phyloP scores from a whole-genome alignment of 2,329 filamentous ascomycete genomes.

The Monilinia aucupariae region DNA sequence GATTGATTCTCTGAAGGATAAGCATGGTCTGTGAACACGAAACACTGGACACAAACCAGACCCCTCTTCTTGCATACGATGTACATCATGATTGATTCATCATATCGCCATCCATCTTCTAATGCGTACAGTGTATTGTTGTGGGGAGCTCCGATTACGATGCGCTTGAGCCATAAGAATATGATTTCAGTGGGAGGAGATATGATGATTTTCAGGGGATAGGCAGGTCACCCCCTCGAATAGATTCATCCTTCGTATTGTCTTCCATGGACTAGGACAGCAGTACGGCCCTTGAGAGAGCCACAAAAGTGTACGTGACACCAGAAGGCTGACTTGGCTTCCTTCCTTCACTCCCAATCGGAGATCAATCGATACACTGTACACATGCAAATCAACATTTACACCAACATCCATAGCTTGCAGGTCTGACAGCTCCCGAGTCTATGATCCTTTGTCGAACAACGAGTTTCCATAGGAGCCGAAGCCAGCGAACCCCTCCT shows the following conservation, averaged over 20 bases:
- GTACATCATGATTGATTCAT: too few relatives aligned
- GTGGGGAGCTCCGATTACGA: neutral
- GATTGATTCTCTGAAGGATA: neutral
- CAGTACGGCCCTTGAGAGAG: too few relatives aligned
- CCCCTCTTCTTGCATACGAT: constrained; percentile 8
- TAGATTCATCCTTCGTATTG: neutral
- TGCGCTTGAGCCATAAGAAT: neutral
- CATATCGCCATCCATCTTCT: too few relatives aligned
- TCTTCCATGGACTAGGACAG: too few relatives aligned
- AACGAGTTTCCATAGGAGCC: neutral
- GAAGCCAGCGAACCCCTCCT: constrained; percentile 13
- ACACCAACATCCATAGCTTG: neutral
- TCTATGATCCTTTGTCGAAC: constrained; percentile 1
- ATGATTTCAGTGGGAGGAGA: neutral
- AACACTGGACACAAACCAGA: too few relatives aligned
- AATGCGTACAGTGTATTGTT: too few relatives aligned
- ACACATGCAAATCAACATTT: neutral
- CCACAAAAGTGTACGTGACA: constrained; percentile 5
- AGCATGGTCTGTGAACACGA: constrained; percentile 11
- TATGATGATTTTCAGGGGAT: neutral
- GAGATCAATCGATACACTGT: neutral
- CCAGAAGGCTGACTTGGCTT: neutral
- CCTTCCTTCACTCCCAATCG: neutral
- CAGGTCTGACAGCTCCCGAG: constrained; percentile 6
- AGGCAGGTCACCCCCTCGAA: neutral